Percentiles rank a stretch among this genome's conserved stretches.
phyloP scores from a whole-genome alignment of 768 basidiomycete genomes.

The Lactarius quietus region DNA sequence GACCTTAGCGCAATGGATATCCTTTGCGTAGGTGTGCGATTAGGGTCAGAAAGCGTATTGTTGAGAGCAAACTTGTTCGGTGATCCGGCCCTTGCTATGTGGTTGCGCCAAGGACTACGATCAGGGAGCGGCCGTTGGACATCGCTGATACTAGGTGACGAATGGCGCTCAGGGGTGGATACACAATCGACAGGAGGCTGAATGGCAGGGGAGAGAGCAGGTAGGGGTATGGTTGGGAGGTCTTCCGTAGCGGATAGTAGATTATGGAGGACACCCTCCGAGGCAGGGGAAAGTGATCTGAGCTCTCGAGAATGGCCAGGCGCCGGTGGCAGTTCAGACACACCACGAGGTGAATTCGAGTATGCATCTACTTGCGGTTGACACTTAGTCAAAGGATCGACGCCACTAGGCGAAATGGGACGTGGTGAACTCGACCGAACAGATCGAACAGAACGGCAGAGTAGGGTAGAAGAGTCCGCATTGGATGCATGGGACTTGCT shows the following conservation, averaged over 20 bases:
- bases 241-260: conserved; percentile 8
- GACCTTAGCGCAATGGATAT: conserved; percentile 21
- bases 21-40: conserved; percentile 25
- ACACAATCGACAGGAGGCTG: neutral
- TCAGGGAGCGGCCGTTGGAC: conserved; percentile 24
- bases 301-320: conserved; percentile 38
- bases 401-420: neutral
- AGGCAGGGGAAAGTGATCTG: conserved; percentile 59
- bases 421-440: neutral
- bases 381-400: neutral
- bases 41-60: conserved; percentile 16
- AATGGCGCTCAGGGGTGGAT: conserved; percentile 19
- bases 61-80: conserved; percentile 17
- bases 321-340: neutral
- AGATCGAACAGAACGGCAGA: conserved; percentile 1
- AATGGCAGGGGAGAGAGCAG: conserved; percentile 1
- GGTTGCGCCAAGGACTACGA: conserved; percentile 24
- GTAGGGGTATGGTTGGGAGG: conserved; percentile 1
- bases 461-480: neutral
- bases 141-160: conserved; percentile 8
- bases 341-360: neutral
- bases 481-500: neutral
- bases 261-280: conserved; percentile 38
- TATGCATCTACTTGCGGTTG: neutral
- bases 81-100: conserved; percentile 13